Evolutionary conservation across 2,329 filamentous ascomycete genomes (phyloP), one percentile per base, ranked within the genome.

Genomic region (Penicillium sp.): DNA sequence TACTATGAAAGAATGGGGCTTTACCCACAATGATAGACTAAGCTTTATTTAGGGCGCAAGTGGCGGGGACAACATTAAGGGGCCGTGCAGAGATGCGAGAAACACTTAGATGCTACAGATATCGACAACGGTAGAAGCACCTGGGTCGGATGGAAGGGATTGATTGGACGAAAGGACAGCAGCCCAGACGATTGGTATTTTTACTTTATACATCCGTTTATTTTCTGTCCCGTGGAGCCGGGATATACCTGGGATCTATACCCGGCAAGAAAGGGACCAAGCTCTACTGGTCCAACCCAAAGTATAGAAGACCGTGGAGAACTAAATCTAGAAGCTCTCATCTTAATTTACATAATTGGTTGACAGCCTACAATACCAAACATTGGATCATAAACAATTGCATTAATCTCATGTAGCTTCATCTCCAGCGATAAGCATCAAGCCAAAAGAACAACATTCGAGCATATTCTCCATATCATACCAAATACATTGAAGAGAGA

Each of bases 401-500:
- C 51, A 54, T 54, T 54, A 54, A 17, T 40, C 22, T 35, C 51
- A 26, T 54, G 24, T 10, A 17, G 19, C 30, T 28, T 19, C 26
- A 28, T 28, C 24, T 35, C 37, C 50, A 24, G 19, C 19, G 17
- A 17, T 5, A 15, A 19, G 15, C 44, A 47, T 15, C 50, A 53
- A 26, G 35, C 4, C 50, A 17, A 17, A 9, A 38, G 10, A 38
- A 53, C 13, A 38, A 53, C 19, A 15, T 37, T 9, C 50, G 12
- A 24, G 10, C 22, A 54, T 40, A 9, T 9, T 40, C 33, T 26
- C 33, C 24, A 54, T 53, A 37, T 13, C 22, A 53, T 54, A 54
- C 51, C 51, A 40, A 22, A 40, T 54, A 54, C 35, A 53, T 17
- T 3, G 22, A 24, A 40, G 33, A 53, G 51, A 53, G 35, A 53